These are phyloP conservation scores for Penicillium hordei DNA, from an alignment of 2,329 filamentous ascomycete species.

Conservation along the genomic window DNA sequence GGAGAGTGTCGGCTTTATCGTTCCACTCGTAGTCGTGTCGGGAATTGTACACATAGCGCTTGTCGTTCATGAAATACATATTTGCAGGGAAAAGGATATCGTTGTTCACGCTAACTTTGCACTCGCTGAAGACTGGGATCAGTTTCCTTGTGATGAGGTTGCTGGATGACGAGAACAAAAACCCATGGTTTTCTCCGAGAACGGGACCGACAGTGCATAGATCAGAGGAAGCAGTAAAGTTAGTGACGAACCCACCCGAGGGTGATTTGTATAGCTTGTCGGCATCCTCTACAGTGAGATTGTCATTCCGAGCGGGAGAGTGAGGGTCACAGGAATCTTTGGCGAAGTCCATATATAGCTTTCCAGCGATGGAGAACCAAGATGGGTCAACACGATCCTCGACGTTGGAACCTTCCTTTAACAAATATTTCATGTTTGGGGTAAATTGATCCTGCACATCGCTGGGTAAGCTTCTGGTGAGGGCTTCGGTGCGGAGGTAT, in stretches of 20 bases:
- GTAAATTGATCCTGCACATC: conserved; percentile 47
- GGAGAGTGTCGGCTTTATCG: conserved; percentile 55
- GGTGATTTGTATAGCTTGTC: conserved; percentile 53
- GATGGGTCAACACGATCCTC: conserved; percentile 40
- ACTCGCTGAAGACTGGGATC: conserved; percentile 67
- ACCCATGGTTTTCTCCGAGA: conserved; percentile 62
- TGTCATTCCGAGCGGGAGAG: conserved; percentile 55
- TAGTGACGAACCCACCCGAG: conserved; percentile 61
- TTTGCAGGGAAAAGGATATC: conserved; percentile 69
- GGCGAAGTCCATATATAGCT: conserved; percentile 61
- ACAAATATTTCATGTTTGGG: conserved; percentile 39
- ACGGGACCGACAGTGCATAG: conserved; percentile 67
- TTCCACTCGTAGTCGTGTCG: conserved; percentile 59
- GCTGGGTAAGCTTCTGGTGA: conserved; percentile 46
- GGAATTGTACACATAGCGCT: conserved; percentile 59
- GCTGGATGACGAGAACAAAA: conserved; percentile 59
- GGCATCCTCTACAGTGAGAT: conserved; percentile 44
- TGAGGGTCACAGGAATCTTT: conserved; percentile 58
- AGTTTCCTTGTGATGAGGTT: conserved; percentile 40
- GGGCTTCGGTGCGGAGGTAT: conserved; percentile 51
- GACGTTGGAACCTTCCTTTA: conserved; percentile 8
- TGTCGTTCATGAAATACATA: conserved; percentile 63
- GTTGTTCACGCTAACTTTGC: conserved; percentile 67
- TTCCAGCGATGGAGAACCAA: conserved; percentile 49
- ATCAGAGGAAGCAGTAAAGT: conserved; percentile 61